Conservation (phyloP, 2,329 filamentous ascomycete genomes). For the Ophiostoma sp. region DNA sequence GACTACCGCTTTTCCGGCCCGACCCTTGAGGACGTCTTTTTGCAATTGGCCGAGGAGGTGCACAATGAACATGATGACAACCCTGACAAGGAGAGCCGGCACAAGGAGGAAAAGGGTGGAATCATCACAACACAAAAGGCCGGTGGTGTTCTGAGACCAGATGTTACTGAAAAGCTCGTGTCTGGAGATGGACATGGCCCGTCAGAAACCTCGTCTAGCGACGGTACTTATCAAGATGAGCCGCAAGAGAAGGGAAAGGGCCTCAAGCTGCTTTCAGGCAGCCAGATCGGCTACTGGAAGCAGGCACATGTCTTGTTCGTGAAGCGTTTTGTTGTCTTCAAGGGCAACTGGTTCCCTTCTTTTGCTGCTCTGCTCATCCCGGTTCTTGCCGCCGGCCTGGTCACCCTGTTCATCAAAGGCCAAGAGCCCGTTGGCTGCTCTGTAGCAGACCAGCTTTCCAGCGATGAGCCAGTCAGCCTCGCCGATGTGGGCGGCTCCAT, state of each 20-base stretch:
- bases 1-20: conserved; percentile 85
- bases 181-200: background rate
- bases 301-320: conserved; percentile 71
- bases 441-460: conserved; percentile 45
- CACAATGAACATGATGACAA: conserved; percentile 42
- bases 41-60: conserved; percentile 78
- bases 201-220: background rate
- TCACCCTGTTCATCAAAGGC: conserved; percentile 65
- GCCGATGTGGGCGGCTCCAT: conserved; percentile 37
- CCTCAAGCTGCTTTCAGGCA: conserved; percentile 61
- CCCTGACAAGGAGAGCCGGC: background rate
- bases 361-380: conserved; percentile 70
- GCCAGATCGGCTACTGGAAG: conserved; percentile 60
- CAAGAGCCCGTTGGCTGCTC: conserved; percentile 51
- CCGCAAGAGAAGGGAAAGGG: conserved; percentile 30
- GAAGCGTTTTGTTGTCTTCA: conserved; percentile 72
- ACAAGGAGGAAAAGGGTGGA: background rate
- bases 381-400: conserved; percentile 70
- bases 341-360: conserved; percentile 73
- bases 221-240: conserved; percentile 12
- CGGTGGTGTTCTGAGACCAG: background rate
- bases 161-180: background rate
- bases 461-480: conserved; percentile 37
- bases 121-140: background rate
- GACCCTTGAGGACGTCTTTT: conserved; percentile 88